These are phyloP conservation scores for Hericium erinaceus DNA, from an alignment of 768 basidiomycete genomes.

Conservation along the genomic window DNA sequence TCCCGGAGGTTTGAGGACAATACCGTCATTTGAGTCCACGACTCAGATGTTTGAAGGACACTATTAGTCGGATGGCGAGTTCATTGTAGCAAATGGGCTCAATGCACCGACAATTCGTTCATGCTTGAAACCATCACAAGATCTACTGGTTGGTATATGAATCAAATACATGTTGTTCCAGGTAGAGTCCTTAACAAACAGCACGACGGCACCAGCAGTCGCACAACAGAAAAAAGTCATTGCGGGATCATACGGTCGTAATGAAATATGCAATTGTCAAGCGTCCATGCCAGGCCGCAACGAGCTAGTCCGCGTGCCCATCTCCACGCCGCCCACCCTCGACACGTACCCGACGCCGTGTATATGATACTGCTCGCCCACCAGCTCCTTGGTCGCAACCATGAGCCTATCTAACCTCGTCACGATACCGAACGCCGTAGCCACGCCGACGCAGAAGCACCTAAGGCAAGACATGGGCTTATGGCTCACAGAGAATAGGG, in stretches of 20 bases:
- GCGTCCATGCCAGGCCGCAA: slow-evolving; percentile 3
- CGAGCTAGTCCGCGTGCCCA: slow-evolving; percentile 24
- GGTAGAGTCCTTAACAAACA: too few relatives aligned
- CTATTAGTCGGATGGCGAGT: too few relatives aligned
- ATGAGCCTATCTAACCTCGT: slow-evolving; percentile 68
- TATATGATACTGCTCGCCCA: slow-evolving; percentile 85
- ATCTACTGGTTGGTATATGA: too few relatives aligned
- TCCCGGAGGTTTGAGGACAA: too few relatives aligned
- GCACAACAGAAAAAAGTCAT: background rate
- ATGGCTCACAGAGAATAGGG: background rate
- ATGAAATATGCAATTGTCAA: background rate
- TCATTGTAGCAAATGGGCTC: too few relatives aligned
- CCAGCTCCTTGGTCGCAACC: slow-evolving; percentile 76
- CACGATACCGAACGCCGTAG: slow-evolving; percentile 61
- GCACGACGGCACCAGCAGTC: too few relatives aligned
- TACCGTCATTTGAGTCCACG: too few relatives aligned
- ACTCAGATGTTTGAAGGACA: too few relatives aligned
- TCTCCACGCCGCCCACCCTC: slow-evolving; percentile 20
- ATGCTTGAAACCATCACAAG: too few relatives aligned
- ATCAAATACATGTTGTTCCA: too few relatives aligned
- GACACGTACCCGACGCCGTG: slow-evolving; percentile 42
- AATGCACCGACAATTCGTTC: too few relatives aligned
- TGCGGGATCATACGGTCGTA: background rate
- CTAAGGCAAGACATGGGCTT: slow-evolving; percentile 22
- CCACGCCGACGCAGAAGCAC: slow-evolving; percentile 65